Evolutionary conservation across 1,284 basidiomycete species (phyloP), one percentile per base, ranked within the genome.

Genomic region (Trametes polyzona): DNA sequence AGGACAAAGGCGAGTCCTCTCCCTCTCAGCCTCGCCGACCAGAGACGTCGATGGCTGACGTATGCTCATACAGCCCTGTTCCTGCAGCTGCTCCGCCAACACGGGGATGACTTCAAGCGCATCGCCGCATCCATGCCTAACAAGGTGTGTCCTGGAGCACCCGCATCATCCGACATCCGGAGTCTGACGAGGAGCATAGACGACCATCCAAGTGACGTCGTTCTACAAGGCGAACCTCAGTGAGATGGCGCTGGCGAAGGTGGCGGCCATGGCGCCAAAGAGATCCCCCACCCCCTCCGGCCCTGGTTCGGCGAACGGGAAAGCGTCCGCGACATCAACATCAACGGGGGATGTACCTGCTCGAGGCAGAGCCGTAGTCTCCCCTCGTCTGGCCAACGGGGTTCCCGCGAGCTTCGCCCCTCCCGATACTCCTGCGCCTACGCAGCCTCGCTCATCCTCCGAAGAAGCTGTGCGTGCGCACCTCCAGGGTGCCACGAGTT

Each of bases 101-200:
- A 92, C 69, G 92, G 92, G 36, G 83, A 86, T 62, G 84, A 94
- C 66, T 91, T 90, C 72, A 84, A 87, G 61, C 79, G 83, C 16
- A 90, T 95, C 44, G 85, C 92, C 1, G 80, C 86, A 4, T 82
- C 82, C 7, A 82, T 95, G 75, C 84, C 84, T 8, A 87, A 84
- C 68, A 95, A 95, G 78, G 84, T 83, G 58, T 52, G 67, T 55
- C 17, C 17, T 12, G 29, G 10, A 40, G 44, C 39, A 35, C 17
- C 11, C 19, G 41, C 24, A 6, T 54, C 44, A n/a, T 27, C 27
- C 35, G 41, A 30, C n/a, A 11, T 30, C 40, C 17, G 39, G 52
- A 17, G 27, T 17, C 41, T 52, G 41, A 49, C 29, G 49, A 60
- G 36, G 59, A 16, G n/a, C 48, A 27, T 53, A 87, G 85, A 92